Conservation (phyloP, 495 filamentous ascomycete genomes). For the Penicillium pancosmium region DNA sequence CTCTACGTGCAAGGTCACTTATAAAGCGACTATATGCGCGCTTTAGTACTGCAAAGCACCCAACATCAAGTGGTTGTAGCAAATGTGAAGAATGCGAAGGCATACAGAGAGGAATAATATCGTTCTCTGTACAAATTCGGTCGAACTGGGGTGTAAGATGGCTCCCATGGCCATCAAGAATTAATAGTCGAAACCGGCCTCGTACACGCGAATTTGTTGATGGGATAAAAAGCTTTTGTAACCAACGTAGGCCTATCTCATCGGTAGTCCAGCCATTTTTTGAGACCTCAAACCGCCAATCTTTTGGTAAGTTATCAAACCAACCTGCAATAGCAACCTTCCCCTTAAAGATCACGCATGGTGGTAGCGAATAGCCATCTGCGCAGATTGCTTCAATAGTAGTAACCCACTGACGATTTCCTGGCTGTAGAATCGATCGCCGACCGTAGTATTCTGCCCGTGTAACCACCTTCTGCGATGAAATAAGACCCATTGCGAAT, state of each 20-base stretch:
- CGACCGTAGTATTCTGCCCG: not conserved
- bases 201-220: too few relatives aligned
- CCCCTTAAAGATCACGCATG: constrained; percentile 3
- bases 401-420: constrained; percentile 43
- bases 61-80: constrained; percentile 2
- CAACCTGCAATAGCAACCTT: not conserved
- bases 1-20: not conserved
- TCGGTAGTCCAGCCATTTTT: too few relatives aligned
- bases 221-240: too few relatives aligned
- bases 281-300: too few relatives aligned
- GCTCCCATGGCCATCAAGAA: constrained; percentile 6
- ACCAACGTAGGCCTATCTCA: too few relatives aligned
- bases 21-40: not conserved
- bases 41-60: constrained; percentile 2
- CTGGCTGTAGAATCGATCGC: constrained; percentile 26
- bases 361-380: constrained; percentile 3
- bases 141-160: constrained; percentile 7
- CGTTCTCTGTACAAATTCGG: not conserved
- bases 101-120: constrained; percentile 4
- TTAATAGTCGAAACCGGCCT: not conserved
- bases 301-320: too few relatives aligned
- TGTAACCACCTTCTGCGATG: too few relatives aligned
- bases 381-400: constrained; percentile 33
- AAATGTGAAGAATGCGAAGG: constrained; percentile 5
- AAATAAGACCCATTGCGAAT: too few relatives aligned